These are phyloP conservation scores for Moricandia moricandioides DNA, from an alignment of 345 rosid species.

Conservation along the genomic window DNA sequence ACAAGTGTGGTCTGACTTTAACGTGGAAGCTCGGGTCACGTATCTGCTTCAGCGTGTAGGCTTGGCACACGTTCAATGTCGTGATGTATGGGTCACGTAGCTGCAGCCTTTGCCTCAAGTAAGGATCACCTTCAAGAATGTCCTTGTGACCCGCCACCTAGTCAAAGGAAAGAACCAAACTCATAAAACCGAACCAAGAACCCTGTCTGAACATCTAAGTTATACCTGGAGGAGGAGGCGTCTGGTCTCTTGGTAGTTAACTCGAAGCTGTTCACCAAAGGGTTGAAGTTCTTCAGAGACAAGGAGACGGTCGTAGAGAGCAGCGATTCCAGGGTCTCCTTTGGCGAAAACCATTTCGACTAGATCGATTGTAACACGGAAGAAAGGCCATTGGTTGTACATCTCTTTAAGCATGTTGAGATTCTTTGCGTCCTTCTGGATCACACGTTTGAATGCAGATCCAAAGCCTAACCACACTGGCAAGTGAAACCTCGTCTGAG, in stretches of 20 bases:
- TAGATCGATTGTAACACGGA: slow-evolving; percentile 85
- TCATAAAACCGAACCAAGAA: background rate
- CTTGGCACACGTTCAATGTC: slow-evolving; percentile 85
- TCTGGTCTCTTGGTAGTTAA: background rate
- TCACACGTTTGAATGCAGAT: slow-evolving; percentile 68
- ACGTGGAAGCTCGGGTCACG: slow-evolving; percentile 79
- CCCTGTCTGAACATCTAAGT: background rate
- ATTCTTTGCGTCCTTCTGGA: slow-evolving; percentile 66
- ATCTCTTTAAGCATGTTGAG: slow-evolving; percentile 85
- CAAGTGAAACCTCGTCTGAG: slow-evolving; percentile 93
- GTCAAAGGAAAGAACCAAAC: background rate
- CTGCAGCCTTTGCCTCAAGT: slow-evolving; percentile 87
- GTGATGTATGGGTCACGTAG: slow-evolving; percentile 93
- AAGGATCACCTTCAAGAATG: slow-evolving; percentile 96
- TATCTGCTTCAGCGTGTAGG: slow-evolving; percentile 80
- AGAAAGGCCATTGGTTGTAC: slow-evolving; percentile 97
- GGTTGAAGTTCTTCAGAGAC: background rate
- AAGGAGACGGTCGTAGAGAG: background rate
- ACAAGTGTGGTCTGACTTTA: slow-evolving; percentile 62
- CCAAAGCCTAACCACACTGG: slow-evolving; percentile 99
- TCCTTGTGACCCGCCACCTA: slow-evolving; percentile 84
- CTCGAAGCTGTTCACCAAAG: background rate
- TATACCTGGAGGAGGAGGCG: slow-evolving; percentile 33
- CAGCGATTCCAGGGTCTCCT: slow-evolving; percentile 79
- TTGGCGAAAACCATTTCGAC: slow-evolving; percentile 98